These are phyloP conservation scores for Teratosphaeria destructans DNA, from an alignment of 2,329 filamentous ascomycete species.

Conservation along the genomic window DNA sequence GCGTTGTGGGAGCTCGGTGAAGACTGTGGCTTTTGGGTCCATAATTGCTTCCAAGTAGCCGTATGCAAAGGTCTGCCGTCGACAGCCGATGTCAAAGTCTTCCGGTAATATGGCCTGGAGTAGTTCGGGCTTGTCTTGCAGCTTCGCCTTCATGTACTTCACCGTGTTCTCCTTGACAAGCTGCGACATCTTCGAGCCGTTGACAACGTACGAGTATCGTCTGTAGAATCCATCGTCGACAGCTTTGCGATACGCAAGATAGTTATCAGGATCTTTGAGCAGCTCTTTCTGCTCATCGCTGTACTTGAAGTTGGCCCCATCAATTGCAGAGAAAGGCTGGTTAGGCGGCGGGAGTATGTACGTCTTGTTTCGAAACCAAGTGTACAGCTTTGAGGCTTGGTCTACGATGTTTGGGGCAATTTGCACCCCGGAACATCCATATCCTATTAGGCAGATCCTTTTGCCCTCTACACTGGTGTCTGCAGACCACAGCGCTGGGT, in stretches of 20 bases:
- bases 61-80: constrained; percentile 12
- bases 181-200: constrained; percentile 10
- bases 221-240: constrained; percentile 10
- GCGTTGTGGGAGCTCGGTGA: constrained; percentile 5
- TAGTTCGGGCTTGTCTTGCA: constrained; percentile 9
- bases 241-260: constrained; percentile 13
- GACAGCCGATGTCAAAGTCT: constrained; percentile 13
- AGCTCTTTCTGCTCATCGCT: constrained; percentile 11
- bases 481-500: constrained; percentile 7
- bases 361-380: constrained; percentile 14
- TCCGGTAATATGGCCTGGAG: constrained; percentile 10
- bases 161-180: constrained; percentile 9
- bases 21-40: constrained; percentile 10
- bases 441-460: constrained; percentile 9
- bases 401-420: constrained; percentile 13
- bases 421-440: constrained; percentile 13
- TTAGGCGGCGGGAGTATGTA: constrained; percentile 12
- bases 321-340: constrained; percentile 9
- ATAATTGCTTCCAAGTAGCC: constrained; percentile 13
- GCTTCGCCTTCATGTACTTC: constrained; percentile 12
- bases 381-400: constrained; percentile 10
- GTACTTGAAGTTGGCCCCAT: constrained; percentile 15
- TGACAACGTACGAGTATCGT: constrained; percentile 12
- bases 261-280: constrained; percentile 12
- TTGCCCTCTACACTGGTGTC: constrained; percentile 5